Base-by-base conservation (phyloP, 2,329 filamentous ascomycete genomes). In the Capronia coronata region DNA sequence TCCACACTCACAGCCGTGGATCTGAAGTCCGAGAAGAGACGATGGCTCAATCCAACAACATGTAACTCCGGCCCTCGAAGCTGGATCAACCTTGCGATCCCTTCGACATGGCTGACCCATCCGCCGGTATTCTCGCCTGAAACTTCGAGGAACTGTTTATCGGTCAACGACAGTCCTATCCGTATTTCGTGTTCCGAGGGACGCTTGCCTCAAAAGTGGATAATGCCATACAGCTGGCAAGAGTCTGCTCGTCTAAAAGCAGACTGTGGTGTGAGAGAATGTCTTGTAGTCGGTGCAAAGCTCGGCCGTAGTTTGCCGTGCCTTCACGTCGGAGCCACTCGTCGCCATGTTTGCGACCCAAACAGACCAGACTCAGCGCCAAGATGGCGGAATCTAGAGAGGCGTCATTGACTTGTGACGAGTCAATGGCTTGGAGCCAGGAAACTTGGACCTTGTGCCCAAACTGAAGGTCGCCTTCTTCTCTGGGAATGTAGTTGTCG, bases 11-110 rank as follows among this genome's bases (percentile, higher is more conserved):
- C 48, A 37, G 7, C 61, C 35, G 56, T 56, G 32, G 55, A 50
- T 37, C 64, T 52, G 43, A 65, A 63, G 0, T 60, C 59, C 16
- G 64, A 45, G 44, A 68, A 67, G n/a, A 68, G 51, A 19, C 58
- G 51, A 58, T 67, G 63, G 14, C 57, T 64, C n/a, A 63, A 54
- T 1, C 60, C 64, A 13, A 49, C 57, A 8, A 51, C 47, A 59
- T 68, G 64, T 9, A 58, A 57, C 29, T 61, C 49, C 11, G 65
- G 58, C 1, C 67, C 67, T 43, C 65, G 60, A 11, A 62, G 48
- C 48, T 66, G 53, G 23, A 67, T 54, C 22, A 69, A 46, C 37
- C 48, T 45, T 18, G 43, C 18, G 11, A 51, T 37, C 3, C 48
- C 48, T 32, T 43, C 37, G 2, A 47, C 29, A 22, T 51, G 48